Percentiles rank a stretch among this genome's conserved stretches.
Evolutionary conservation across 2,329 filamentous ascomycete genomes (phyloP).

Genomic region (Ceratocystis alfenasii): DNA sequence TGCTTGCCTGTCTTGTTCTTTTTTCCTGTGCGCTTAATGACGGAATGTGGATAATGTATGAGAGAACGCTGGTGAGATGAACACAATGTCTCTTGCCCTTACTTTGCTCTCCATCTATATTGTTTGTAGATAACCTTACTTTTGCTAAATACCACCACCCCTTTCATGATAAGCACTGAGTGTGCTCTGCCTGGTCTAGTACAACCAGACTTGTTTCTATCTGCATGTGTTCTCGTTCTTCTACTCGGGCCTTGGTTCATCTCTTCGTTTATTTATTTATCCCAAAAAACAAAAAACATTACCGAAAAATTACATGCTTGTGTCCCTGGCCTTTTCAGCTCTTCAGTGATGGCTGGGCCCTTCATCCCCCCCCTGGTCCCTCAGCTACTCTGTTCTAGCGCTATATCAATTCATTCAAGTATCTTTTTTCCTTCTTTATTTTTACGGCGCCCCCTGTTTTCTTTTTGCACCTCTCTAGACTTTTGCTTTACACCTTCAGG

Average conservation of each 20-base stretch:
- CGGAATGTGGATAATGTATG: slow-evolving; percentile 8
- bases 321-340: background rate
- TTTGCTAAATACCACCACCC: slow-evolving; percentile 6
- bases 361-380: background rate
- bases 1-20: background rate
- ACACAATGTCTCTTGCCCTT: background rate
- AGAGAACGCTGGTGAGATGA: slow-evolving; percentile 3
- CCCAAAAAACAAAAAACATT: slow-evolving; percentile 10
- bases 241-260: background rate
- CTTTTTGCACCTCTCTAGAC: slow-evolving; percentile 6
- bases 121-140: slow-evolving; percentile 6
- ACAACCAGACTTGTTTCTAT: background rate
- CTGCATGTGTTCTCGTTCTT: background rate
- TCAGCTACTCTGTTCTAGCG: background rate
- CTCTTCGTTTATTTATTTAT: slow-evolving; percentile 10
- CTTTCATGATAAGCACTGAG: background rate
- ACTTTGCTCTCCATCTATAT: slow-evolving; percentile 2
- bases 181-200: background rate
- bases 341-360: too few species aligned
- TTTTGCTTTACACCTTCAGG: slow-evolving; percentile 22
- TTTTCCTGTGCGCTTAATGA: background rate
- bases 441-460: background rate
- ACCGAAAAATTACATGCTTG: slow-evolving; percentile 3
- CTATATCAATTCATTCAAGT: background rate
- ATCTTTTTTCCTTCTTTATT: slow-evolving; percentile 10